Percentiles rank a stretch among this genome's conserved stretches.
These are phyloP conservation scores for Lasiodiplodia hormozganensis DNA, from an alignment of 2,329 filamentous ascomycete species.

Conservation along the genomic window DNA sequence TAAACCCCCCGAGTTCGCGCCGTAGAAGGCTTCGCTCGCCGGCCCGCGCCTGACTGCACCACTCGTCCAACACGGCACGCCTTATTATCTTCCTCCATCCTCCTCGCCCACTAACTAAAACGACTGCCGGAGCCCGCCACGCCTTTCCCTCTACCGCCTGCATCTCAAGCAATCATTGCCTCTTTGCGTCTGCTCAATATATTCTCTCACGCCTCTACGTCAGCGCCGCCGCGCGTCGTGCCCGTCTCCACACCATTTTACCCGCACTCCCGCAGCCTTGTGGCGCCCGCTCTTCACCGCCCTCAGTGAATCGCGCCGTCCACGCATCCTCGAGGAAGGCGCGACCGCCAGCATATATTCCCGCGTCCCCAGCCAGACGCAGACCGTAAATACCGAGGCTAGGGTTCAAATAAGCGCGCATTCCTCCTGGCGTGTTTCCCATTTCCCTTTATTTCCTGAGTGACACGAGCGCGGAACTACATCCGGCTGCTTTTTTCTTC, in stretches of 20 bases:
- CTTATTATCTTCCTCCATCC: not conserved
- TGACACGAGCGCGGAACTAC: not conserved
- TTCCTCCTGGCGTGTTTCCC: not conserved
- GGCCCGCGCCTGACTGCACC: conserved; percentile 1
- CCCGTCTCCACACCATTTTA: conserved; percentile 4
- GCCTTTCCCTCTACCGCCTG: not conserved
- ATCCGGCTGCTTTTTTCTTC: not conserved
- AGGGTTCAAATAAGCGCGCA: not conserved
- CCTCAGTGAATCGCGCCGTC: not conserved
- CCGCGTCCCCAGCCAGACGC: not conserved
- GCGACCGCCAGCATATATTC: conserved; percentile 1
- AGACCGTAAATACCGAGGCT: not conserved
- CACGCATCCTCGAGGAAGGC: not conserved
- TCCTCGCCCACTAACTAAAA: not conserved
- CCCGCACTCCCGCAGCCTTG: conserved; percentile 4
- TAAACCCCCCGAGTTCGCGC: not conserved
- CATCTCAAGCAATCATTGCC: not conserved
- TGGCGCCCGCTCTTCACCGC: conserved; percentile 4
- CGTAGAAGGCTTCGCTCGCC: not conserved
- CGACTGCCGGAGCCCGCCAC: not conserved
- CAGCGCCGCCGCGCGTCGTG: conserved; percentile 21
- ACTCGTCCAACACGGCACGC: not conserved
- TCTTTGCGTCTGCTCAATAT: conserved; percentile 5
- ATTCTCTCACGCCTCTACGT: conserved; percentile 3
- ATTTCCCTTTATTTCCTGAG: not conserved